Evolutionary conservation across 768 basidiomycete genomes (phyloP), one percentile per base, ranked within the genome.

Genomic region (Psilocybe tampanensis): DNA sequence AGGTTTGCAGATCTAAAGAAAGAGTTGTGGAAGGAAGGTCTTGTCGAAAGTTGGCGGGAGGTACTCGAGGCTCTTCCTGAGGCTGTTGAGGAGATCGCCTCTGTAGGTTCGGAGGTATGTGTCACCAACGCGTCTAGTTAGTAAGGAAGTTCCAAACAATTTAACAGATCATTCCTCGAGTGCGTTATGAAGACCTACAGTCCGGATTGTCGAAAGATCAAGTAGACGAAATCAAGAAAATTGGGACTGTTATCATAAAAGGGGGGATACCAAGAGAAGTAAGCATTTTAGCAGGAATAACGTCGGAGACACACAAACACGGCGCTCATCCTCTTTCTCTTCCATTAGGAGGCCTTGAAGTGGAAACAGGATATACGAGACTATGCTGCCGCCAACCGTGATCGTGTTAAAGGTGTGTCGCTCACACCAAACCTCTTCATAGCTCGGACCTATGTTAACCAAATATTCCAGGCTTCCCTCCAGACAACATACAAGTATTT

Each of bases 401-500:
- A 69, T 22, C 71, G 70, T 1, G 77, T 86, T 19, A 81, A 78
- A 74, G 86, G 84, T 80, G 21, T 6, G 54, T 49, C 29, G 29
- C 29, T 29, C 29, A 9, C 4, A 29, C 9, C 9, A 29, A 29
- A 5, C 29, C 29, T 29, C 29, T 29, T 9, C 5, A 29, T n/a
- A n/a, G n/a, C n/a, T n/a, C n/a, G n/a, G 29, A 1, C 18, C 8
- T 13, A 39, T 39, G 12, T 39, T 39, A 13, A 32, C 42, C 8
- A 33, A 8, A 32, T 24, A 13, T 23, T 24, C 29, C 64, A 89
- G 89, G 90, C 6, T 88, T 84, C 60, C 90, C 90, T 0, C 72
- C 76, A 2, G 77, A 84, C 34, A 79, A 90, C 59, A 83, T 88
- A 47, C 88, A 91, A 69, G 88, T 83, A 7, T 92, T 80, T 65